Evolutionary conservation across 345 rosid genomes (phyloP).

Genomic region (Passiflora organensis): DNA sequence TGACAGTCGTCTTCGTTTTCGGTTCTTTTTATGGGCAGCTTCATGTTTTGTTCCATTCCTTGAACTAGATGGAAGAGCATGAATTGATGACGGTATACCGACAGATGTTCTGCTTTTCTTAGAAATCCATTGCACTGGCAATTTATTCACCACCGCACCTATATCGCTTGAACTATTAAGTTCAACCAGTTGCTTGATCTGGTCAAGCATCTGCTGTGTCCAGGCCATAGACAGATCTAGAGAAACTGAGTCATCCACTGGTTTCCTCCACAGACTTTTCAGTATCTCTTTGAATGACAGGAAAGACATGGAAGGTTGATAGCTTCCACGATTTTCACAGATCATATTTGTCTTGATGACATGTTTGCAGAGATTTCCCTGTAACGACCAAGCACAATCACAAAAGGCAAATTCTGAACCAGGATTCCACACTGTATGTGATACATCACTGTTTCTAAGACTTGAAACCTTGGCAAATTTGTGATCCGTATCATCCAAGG

Average conservation of each 20-base stretch:
- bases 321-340: conserved; percentile 38
- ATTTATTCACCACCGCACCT: conserved; percentile 47
- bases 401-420: conserved; percentile 90
- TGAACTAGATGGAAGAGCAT: conserved; percentile 34
- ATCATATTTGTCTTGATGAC: conserved; percentile 76
- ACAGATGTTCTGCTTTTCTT: conserved; percentile 72
- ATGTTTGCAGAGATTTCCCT: conserved; percentile 94
- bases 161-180: conserved; percentile 51
- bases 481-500: conserved; percentile 41
- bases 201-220: conserved; percentile 71
- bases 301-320: conserved; percentile 58
- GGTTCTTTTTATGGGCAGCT: conserved; percentile 23
- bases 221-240: conserved; percentile 73
- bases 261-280: conserved; percentile 50
- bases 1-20: conserved; percentile 49
- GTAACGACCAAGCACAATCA: conserved; percentile 86
- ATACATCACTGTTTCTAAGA: conserved; percentile 46
- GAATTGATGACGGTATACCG: conserved; percentile 62
- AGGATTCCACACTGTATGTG: conserved; percentile 81
- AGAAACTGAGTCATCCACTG: conserved; percentile 65
- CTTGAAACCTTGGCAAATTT: conserved; percentile 66
- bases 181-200: conserved; percentile 67
- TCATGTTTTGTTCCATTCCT: conserved; percentile 15
- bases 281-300: conserved; percentile 52
- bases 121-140: conserved; percentile 74